Evolutionary conservation across 2,329 filamentous ascomycete species (phyloP), one percentile per base, ranked within the genome.

Genomic region (Emmonsiellopsis sp.): DNA sequence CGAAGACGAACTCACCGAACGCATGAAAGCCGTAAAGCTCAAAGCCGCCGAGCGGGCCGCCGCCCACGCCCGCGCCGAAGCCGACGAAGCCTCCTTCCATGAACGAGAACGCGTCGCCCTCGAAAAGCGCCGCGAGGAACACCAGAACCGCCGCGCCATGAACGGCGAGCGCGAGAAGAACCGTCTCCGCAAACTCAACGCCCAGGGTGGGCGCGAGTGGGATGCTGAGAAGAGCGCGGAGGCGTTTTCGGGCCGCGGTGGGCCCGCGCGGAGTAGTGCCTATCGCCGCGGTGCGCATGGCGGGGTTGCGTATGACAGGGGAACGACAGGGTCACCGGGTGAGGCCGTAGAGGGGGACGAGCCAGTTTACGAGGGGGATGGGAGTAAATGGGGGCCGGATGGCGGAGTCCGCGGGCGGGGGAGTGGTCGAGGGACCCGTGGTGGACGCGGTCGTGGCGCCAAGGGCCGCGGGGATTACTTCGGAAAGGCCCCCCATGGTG

Each of bases 1-100:
- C 2, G 83, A 86, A 62, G 79, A 77, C 57, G 78, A 86, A 64
- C 74, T 87, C 6, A 76, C 74, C 3, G 78, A 77, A 45, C 80
- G 81, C 56, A 78, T 87, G 55, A 80, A 78, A 6, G 74, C 75
- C 37, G 85, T 84, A 60, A 77, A 77, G 57, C 74, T 83, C 58
- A 79, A 83, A 54, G 85, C 84, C 51, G 78, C 77, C 5, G 75
- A 78, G 49, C 74, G 81, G 11, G 74, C 76, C 7, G 81, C 79
- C 7, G 80, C 81, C 0, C 82, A 86, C 62, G 79, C 78, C 1
- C 76, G 82, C 31, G 82, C 82, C n/a, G 80, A 86, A 69, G 82
- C 81, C n/a, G 84, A 87, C 58, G 77, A 79, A 52, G 82, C 81
- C 2, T 79, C 77, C 0, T 86, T 84, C 63, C 75, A 82, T 42